Percentiles rank a stretch among this genome's conserved stretches.
phyloP scores from a whole-genome alignment of 352 stramenopile species.

The Peronosclerospora sorghi region DNA sequence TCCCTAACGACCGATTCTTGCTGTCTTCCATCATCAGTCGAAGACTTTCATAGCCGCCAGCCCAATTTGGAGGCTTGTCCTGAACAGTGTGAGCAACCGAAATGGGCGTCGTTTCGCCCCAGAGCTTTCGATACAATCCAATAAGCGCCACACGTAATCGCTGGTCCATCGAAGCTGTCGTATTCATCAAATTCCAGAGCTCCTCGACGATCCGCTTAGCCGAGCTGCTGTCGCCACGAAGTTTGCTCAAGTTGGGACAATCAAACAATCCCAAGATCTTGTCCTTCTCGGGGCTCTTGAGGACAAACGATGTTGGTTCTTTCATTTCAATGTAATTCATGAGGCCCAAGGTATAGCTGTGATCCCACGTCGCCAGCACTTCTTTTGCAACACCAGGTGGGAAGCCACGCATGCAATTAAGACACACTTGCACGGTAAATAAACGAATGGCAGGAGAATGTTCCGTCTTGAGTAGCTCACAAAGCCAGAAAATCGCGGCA shows the following conservation, averaged over 20 bases:
- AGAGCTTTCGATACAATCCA: constrained; percentile 70
- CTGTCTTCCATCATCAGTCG: constrained; percentile 79
- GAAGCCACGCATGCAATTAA: constrained; percentile 76
- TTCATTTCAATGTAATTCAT: constrained; percentile 76
- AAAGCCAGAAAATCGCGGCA: constrained; percentile 60
- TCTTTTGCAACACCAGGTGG: constrained; percentile 55
- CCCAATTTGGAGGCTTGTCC: constrained; percentile 68
- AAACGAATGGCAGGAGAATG: constrained; percentile 60
- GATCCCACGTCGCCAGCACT: constrained; percentile 70
- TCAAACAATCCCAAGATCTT: constrained; percentile 55
- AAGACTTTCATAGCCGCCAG: constrained; percentile 70
- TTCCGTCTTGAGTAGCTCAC: constrained; percentile 47
- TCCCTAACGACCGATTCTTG: constrained; percentile 45
- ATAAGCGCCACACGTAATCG: constrained; percentile 63
- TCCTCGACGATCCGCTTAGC: constrained; percentile 53
- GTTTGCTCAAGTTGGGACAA: constrained; percentile 39
- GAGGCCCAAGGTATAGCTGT: constrained; percentile 66
- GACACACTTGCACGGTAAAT: constrained; percentile 66
- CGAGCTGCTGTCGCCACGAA: constrained; percentile 68
- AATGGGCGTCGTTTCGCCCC: constrained; percentile 72
- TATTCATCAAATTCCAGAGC: constrained; percentile 73
- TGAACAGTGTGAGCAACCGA: constrained; percentile 72
- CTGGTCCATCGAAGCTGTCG: constrained; percentile 44
- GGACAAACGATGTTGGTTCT: constrained; percentile 58
- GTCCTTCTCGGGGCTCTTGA: constrained; percentile 65